Evolutionary conservation across 306 rosid species (phyloP), one percentile per base, ranked within the genome.

Genomic region (Cucumis cinereus): DNA sequence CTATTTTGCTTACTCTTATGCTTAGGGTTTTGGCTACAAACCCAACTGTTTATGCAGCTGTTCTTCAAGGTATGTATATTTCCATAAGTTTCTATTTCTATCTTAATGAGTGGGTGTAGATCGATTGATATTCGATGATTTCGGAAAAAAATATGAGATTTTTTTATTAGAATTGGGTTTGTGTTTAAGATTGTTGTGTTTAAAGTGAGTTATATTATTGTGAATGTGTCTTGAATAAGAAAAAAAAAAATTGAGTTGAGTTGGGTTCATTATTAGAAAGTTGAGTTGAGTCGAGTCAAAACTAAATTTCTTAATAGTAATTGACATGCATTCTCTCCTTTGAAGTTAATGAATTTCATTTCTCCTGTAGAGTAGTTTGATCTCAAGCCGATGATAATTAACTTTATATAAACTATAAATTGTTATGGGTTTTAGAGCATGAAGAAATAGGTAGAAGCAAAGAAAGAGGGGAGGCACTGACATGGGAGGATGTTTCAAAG

Each of bases 401-500:
- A 1, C 11, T 10, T 43, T 15, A 15, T 13, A 49, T 5, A 3
- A 30, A 30, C 3, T 3, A 4, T 30, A 2, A 30, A 2, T 30
- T 30, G 35, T 30, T 30, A 30, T 30, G 35, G 35, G 35, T 30
- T 30, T 16, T 58, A 93, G 98, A 93, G 73, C 90, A 91, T 10
- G 88, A 91, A 84, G 91, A 87, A 77, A 87, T 88, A 83, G 89
- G 80, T 17, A 80, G 74, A 84, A 79, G 81, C 80, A 91, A 91
- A 89, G 13, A 8, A 15, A 36, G 78, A 6, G 90, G 90, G 52
- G 90, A 88, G 76, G 20, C 82, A 14, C 83, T 93, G 47, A 89
- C 86, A 0, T 93, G 96, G 95, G 88, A 88, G 83, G 97, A 93
- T 85, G 85, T 91, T 70, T 68, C 85, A 69, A 84, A 89, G 84